Percentiles rank a stretch among this genome's conserved stretches.
These are phyloP conservation scores for Hypoxylon sp. DNA, from an alignment of 2,329 filamentous ascomycete species.

Conservation along the genomic window DNA sequence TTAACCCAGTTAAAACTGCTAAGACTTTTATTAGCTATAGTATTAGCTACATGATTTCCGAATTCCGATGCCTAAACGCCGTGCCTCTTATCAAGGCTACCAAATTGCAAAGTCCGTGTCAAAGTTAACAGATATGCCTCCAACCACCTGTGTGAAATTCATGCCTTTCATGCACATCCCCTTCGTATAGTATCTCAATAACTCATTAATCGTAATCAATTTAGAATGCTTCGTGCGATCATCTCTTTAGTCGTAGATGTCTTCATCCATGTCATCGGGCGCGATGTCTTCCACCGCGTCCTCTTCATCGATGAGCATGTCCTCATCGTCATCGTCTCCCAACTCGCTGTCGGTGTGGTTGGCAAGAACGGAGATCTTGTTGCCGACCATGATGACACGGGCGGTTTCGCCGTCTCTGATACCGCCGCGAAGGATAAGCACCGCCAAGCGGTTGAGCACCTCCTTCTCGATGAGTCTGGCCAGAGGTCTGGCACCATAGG, in stretches of 20 bases:
- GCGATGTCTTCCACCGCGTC: conserved; percentile 76
- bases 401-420: conserved; percentile 88
- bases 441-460: conserved; percentile 90
- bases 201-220: conserved; percentile 14
- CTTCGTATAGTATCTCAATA: conserved; percentile 3
- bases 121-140: no score
- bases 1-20: no score
- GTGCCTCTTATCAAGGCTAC: no score
- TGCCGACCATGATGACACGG: conserved; percentile 78
- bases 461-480: conserved; percentile 95
- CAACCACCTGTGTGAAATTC: no score
- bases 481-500: conserved; percentile 91
- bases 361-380: conserved; percentile 80
- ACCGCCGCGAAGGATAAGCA: conserved; percentile 85
- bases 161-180: conserved; percentile 1
- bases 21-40: no score
- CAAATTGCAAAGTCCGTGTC: no score
- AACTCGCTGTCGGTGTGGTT: conserved; percentile 77
- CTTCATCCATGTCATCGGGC: conserved; percentile 68
- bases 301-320: conserved; percentile 77
- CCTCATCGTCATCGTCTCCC: conserved; percentile 67
- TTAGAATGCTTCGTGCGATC: conserved; percentile 8
- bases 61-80: no score
- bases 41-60: no score
- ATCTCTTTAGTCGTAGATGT: conserved; percentile 54